Percentiles rank a stretch among this genome's conserved stretches.
These are phyloP conservation scores for Alopecurus myosuroides DNA, from an alignment of 176 grass and related monocot genomes.

Conservation along the genomic window DNA sequence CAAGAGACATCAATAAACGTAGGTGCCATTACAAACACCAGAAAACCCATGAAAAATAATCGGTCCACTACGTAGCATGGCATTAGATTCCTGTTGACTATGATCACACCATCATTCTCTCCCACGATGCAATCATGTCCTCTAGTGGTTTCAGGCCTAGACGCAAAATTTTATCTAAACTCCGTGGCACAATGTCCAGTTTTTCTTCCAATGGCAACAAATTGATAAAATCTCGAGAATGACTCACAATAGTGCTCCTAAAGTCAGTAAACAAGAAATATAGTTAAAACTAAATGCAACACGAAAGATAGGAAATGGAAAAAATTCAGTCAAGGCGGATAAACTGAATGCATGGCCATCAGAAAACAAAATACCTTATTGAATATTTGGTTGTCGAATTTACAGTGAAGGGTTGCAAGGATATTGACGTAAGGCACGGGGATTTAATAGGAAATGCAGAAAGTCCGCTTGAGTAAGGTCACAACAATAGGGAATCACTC, in stretches of 20 bases:
- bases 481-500: not conserved
- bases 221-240: conserved; percentile 12
- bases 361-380: not conserved
- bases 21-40: not conserved
- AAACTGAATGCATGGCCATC: not conserved
- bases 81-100: conserved; percentile 90
- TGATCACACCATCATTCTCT: conserved; percentile 68
- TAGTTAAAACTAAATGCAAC: not conserved
- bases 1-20: conserved; percentile 8
- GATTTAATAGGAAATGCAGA: not conserved
- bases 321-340: not conserved
- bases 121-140: conserved; percentile 24
- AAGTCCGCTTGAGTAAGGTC: not conserved
- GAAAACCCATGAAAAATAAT: not conserved
- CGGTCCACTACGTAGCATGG: conserved; percentile 70
- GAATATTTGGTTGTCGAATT: not conserved
- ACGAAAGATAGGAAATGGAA: not conserved
- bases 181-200: conserved; percentile 19
- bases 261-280: not conserved
- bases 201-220: conserved; percentile 14
- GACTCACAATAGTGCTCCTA: conserved; percentile 24
- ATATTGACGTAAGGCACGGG: not conserved
- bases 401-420: not conserved
- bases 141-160: not conserved
- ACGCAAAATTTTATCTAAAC: not conserved